Conservation (phyloP, 441 rosid species). For the Melastoma candidum region DNA sequence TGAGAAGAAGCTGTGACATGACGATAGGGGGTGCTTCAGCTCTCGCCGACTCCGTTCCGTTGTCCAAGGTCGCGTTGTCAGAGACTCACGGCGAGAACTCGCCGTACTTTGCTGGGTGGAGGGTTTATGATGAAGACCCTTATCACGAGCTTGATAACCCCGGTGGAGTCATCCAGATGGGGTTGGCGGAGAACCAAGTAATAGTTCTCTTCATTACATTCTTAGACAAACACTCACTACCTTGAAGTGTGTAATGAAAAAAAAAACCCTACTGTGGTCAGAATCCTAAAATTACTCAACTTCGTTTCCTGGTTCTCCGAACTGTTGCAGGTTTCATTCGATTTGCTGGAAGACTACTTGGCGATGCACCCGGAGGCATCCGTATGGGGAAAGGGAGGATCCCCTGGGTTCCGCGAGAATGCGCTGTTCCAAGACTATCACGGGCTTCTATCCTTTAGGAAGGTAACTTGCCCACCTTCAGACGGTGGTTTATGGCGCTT, state of each 20-base stretch:
- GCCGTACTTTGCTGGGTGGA: slow-evolving; percentile 87
- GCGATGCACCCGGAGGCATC: slow-evolving; percentile 56
- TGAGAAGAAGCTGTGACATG: no score
- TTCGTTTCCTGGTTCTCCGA: no score
- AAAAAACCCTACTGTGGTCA: no score
- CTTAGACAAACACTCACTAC: no score
- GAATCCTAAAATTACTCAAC: no score
- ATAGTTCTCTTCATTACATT: no score
- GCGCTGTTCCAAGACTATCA: slow-evolving; percentile 96
- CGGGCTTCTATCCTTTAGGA: slow-evolving; percentile 69
- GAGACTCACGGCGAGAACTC: no score
- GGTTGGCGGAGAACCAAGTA: slow-evolving; percentile 83
- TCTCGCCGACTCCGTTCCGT: no score
- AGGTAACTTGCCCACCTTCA: slow-evolving; percentile 15
- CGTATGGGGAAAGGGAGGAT: slow-evolving; percentile 47
- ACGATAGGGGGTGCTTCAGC: no score
- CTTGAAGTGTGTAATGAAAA: no score
- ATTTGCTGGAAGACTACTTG: slow-evolving; percentile 64
- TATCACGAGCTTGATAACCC: slow-evolving; percentile 46
- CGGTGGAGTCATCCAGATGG: slow-evolving; percentile 81
- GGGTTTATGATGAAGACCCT: slow-evolving; percentile 72
- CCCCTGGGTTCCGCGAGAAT: slow-evolving; percentile 65
- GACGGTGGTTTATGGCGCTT: background rate
- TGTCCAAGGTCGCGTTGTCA: no score
- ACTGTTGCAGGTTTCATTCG: slow-evolving; percentile 66